These are phyloP conservation scores for Agrocybe praecox DNA, from an alignment of 768 basidiomycete genomes.

Conservation along the genomic window DNA sequence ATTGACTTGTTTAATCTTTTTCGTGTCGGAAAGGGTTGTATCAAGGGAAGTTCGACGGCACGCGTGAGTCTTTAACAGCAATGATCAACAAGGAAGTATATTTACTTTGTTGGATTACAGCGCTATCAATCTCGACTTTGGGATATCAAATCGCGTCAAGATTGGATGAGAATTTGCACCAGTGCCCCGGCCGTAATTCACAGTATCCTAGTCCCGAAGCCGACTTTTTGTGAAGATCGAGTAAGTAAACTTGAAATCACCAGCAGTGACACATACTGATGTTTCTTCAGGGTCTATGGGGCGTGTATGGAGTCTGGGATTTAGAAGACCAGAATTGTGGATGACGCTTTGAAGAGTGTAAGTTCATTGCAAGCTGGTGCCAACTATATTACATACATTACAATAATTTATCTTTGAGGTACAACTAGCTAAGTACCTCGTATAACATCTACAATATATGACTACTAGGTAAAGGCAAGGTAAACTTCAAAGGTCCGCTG, in stretches of 20 bases:
- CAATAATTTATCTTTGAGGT: too few relatives aligned
- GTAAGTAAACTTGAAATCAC: slow-evolving; percentile 16
- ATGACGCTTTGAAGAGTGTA: not conserved
- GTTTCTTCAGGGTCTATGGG: slow-evolving; percentile 29
- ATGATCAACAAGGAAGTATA: not conserved
- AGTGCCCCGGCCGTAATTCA: slow-evolving; percentile 29
- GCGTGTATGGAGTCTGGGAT: slow-evolving; percentile 34
- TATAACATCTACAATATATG: too few relatives aligned
- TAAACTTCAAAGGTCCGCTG: too few relatives aligned
- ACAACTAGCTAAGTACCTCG: too few relatives aligned
- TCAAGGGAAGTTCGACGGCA: slow-evolving; percentile 22
- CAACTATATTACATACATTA: not conserved
- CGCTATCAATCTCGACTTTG: slow-evolving; percentile 30
- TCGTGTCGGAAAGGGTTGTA: slow-evolving; percentile 27
- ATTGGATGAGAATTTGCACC: slow-evolving; percentile 27
- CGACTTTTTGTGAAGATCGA: slow-evolving; percentile 28
- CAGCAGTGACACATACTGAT: not conserved
- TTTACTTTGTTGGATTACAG: slow-evolving; percentile 15
- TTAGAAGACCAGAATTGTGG: slow-evolving; percentile 29
- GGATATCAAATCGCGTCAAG: slow-evolving; percentile 26
- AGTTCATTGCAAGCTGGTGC: not conserved
- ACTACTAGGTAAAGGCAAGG: too few relatives aligned
- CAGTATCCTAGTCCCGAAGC: slow-evolving; percentile 21
- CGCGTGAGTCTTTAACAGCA: slow-evolving; percentile 20
- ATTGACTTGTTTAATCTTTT: not conserved